Conservation (phyloP, 768 basidiomycete genomes). For the Termitomyces sp. region DNA sequence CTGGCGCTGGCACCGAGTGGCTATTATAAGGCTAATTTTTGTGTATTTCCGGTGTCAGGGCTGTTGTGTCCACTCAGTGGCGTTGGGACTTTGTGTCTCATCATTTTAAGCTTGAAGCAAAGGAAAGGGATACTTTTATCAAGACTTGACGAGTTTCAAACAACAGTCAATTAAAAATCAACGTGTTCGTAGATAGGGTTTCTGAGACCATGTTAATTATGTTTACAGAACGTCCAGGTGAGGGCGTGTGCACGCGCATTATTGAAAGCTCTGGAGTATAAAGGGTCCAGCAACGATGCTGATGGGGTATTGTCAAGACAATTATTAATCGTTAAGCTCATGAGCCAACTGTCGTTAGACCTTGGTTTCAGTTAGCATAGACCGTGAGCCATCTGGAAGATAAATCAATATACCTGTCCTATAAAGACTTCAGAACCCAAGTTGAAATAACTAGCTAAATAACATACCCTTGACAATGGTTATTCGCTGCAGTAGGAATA, state of each 20-base stretch:
- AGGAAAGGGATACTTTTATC: neutral
- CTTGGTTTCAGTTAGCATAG: neutral
- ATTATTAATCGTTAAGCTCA: neutral
- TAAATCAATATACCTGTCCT: constrained; percentile 13
- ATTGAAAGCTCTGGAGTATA: neutral
- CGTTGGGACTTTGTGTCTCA: neutral
- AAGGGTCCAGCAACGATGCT: neutral
- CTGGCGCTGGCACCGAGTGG: too few species aligned
- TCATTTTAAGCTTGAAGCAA: neutral
- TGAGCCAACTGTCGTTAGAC: constrained; percentile 1
- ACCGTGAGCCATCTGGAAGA: neutral
- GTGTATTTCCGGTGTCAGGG: neutral
- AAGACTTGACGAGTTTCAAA: neutral
- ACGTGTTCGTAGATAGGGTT: neutral
- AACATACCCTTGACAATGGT: constrained; percentile 57
- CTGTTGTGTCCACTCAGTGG: neutral
- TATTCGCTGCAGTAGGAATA: constrained; percentile 70
- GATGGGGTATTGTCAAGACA: neutral
- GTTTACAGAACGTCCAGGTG: neutral
- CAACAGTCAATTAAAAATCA: neutral
- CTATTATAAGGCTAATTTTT: too few species aligned
- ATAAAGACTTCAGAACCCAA: neutral
- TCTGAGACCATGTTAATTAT: neutral
- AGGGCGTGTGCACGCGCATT: neutral
- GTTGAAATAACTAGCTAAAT: neutral